phyloP scores from a whole-genome alignment of 2,329 filamentous ascomycete genomes.

The Diplocarpon mali region DNA sequence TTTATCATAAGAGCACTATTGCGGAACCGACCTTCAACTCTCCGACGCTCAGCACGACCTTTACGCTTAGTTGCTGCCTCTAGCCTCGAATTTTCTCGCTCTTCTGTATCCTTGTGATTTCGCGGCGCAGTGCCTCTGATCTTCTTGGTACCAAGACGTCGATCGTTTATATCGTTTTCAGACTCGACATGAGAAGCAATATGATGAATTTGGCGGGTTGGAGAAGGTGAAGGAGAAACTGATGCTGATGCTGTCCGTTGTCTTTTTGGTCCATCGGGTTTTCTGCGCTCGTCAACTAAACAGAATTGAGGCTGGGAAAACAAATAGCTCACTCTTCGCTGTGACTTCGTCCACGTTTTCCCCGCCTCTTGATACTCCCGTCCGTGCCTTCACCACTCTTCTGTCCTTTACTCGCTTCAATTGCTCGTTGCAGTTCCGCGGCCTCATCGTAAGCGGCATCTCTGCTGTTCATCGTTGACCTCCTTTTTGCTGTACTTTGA shows the following conservation, averaged over 20 bases:
- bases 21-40: conserved; percentile 58
- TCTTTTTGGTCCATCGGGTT: conserved; percentile 62
- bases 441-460: conserved; percentile 94
- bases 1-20: neutral
- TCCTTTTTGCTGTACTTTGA: conserved; percentile 48
- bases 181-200: conserved; percentile 50
- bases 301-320: conserved; percentile 19
- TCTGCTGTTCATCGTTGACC: conserved; percentile 95
- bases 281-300: conserved; percentile 36
- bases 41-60: conserved; percentile 68
- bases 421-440: conserved; percentile 74
- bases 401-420: conserved; percentile 91
- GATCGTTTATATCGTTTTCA: conserved; percentile 51
- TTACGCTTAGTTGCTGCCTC: conserved; percentile 74
- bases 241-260: conserved; percentile 75
- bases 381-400: conserved; percentile 31
- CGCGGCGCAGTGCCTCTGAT: conserved; percentile 45
- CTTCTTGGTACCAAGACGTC: conserved; percentile 46
- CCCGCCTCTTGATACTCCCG: conserved; percentile 47
- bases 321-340: conserved; percentile 73
- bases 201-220: conserved; percentile 38
- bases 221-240: conserved; percentile 35
- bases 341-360: conserved; percentile 78
- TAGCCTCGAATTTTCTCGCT: conserved; percentile 60
- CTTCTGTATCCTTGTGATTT: conserved; percentile 53